phyloP scores from a whole-genome alignment of 768 basidiomycete species.

The Rhizopogon rudus region DNA sequence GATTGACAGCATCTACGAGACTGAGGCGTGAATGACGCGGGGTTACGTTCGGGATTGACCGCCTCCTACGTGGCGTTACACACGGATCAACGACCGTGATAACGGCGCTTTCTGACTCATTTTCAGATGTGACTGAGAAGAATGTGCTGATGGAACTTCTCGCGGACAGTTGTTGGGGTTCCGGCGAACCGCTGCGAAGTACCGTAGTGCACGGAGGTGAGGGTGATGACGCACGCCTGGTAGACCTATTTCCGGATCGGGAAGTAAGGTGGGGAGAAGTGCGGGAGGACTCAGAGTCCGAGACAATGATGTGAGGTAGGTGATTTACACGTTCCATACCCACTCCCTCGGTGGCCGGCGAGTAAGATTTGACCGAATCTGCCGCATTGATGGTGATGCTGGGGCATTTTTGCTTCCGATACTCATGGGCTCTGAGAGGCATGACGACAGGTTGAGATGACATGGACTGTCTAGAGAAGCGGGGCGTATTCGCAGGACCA shows the following conservation, averaged over 20 bases:
- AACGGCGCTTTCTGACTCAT: neutral
- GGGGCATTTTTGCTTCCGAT: conserved; percentile 15
- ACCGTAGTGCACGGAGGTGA: conserved; percentile 10
- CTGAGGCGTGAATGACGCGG: conserved; percentile 18
- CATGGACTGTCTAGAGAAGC: conserved; percentile 25
- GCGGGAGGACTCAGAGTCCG: neutral
- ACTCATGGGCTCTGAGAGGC: conserved; percentile 26
- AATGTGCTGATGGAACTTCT: conserved; percentile 25
- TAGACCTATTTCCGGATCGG: neutral
- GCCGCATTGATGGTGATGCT: neutral
- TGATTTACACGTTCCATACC: conserved; percentile 7
- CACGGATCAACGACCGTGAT: neutral
- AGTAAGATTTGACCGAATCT: neutral
- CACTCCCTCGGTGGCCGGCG: neutral
- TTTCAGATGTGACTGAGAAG: conserved; percentile 17
- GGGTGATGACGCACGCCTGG: conserved; percentile 5
- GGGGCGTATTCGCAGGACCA: conserved; percentile 23
- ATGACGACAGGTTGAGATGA: conserved; percentile 24
- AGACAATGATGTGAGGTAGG: neutral
- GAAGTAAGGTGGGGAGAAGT: neutral
- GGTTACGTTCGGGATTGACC: conserved; percentile 21
- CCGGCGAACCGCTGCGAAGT: conserved; percentile 5
- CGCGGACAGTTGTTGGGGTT: conserved; percentile 15
- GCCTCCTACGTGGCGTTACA: conserved; percentile 9
- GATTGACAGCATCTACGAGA: conserved; percentile 20